These are phyloP conservation scores for Geranomyces variabilis DNA, from an alignment of 192 early-diverging fungal genomes.

Conservation along the genomic window DNA sequence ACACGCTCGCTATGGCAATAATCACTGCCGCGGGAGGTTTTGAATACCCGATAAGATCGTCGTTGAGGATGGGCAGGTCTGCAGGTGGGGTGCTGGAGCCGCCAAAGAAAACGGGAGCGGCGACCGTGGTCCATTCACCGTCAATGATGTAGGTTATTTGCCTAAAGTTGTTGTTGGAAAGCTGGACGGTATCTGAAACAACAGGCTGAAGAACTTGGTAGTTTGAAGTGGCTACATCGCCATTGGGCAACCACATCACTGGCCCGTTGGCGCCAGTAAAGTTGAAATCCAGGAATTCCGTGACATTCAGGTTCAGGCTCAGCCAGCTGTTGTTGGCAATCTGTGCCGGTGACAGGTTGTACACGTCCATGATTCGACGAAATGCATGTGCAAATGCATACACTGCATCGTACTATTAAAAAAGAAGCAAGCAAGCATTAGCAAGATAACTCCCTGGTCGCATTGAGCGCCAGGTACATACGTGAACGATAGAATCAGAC, in stretches of 20 bases:
- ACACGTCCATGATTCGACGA: constrained; percentile 19
- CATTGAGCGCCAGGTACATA: neutral
- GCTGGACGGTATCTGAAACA: too few relatives aligned
- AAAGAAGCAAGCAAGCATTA: neutral
- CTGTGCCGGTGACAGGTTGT: neutral
- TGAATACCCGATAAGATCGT: constrained; percentile 17
- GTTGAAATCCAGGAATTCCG: constrained; percentile 15
- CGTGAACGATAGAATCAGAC: constrained; percentile 2
- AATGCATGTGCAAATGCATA: constrained; percentile 32
- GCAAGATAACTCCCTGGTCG: neutral
- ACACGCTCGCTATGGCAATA: constrained; percentile 1
- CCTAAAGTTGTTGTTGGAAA: too few relatives aligned
- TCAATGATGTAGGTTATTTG: too few relatives aligned
- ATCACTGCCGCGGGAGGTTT: constrained; percentile 11
- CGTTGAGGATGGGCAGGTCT: constrained; percentile 4
- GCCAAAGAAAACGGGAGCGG: neutral
- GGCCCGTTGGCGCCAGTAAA: constrained; percentile 25
- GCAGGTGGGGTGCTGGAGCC: neutral
- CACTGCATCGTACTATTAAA: constrained; percentile 28
- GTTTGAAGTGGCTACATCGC: constrained; percentile 7
- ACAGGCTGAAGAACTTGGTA: neutral
- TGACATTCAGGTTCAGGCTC: constrained; percentile 12
- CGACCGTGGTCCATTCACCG: too few relatives aligned
- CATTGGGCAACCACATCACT: constrained; percentile 16
- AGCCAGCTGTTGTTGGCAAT: constrained; percentile 22